Conservation (phyloP, 371 early-diverging fungal species). For the Mucor lusitanicus region DNA sequence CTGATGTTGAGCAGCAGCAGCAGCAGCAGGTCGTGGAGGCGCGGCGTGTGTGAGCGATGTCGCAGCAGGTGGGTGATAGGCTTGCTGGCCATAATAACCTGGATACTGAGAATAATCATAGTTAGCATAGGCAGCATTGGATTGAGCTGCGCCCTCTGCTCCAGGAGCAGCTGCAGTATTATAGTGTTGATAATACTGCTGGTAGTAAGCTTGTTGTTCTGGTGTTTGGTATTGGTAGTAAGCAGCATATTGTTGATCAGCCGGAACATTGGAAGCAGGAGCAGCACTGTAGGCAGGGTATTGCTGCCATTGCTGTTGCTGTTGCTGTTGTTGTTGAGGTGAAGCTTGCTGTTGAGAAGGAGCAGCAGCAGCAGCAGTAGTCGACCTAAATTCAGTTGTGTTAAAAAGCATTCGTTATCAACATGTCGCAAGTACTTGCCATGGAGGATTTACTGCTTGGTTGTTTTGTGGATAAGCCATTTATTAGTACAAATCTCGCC, state of each 20-base stretch:
- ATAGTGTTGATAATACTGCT: conserved; percentile 32
- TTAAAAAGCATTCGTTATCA: not conserved
- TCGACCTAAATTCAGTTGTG: not conserved
- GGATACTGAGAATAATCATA: conserved; percentile 15
- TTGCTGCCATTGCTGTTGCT: conserved; percentile 25
- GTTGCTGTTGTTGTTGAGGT: conserved; percentile 8
- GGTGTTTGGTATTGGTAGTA: conserved; percentile 27
- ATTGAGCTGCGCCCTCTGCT: not conserved
- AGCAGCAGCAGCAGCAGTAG: not conserved
- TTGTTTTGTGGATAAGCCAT: conserved; percentile 32
- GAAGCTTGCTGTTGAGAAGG: conserved; percentile 20
- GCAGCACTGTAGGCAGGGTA: conserved; percentile 8
- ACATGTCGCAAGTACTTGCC: conserved; percentile 9
- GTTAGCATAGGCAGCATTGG: not conserved
- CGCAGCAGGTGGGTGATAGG: conserved; percentile 16
- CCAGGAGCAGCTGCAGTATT: conserved; percentile 18
- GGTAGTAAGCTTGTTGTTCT: conserved; percentile 32
- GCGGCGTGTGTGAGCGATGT: not conserved
- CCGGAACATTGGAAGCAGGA: not conserved
- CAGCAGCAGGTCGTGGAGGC: conserved; percentile 9
- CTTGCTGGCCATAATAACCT: conserved; percentile 11
- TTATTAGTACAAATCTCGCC: not conserved
- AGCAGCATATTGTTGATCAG: conserved; percentile 25
- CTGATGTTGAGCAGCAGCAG: conserved; percentile 4
- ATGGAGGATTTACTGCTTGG: conserved; percentile 23